Conservation (phyloP, 2,329 filamentous ascomycete genomes). For the Sclerotinia subarctica region DNA sequence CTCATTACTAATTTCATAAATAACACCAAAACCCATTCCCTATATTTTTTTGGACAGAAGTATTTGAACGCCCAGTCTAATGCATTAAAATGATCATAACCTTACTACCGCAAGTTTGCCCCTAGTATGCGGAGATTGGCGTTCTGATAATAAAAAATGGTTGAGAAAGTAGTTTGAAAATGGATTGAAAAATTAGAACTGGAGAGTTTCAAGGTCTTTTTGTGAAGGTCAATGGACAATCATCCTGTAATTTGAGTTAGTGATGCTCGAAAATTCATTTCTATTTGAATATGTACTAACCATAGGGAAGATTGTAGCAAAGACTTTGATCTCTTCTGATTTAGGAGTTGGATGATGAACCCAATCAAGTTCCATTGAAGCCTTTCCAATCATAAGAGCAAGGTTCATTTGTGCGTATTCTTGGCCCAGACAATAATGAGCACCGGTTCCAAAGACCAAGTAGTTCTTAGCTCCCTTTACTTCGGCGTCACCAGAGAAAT, state of each 20-base stretch:
- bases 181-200: not conserved
- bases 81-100: conserved; percentile 18
- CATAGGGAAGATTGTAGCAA: conserved; percentile 96
- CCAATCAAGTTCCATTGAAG: conserved; percentile 84
- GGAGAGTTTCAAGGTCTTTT: conserved; percentile 10
- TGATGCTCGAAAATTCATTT: not conserved
- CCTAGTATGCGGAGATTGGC: conserved; percentile 14
- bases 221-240: conserved; percentile 22
- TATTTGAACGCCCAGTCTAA: conserved; percentile 15
- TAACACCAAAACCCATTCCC: conserved; percentile 5
- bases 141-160: conserved; percentile 10
- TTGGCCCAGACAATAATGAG: conserved; percentile 95
- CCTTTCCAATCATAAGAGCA: conserved; percentile 86
- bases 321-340: conserved; percentile 96
- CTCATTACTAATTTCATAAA: conserved; percentile 11
- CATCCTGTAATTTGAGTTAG: conserved; percentile 19
- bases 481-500: conserved; percentile 82
- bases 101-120: conserved; percentile 13
- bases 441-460: conserved; percentile 91
- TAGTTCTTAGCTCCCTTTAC: conserved; percentile 86
- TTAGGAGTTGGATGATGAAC: conserved; percentile 76
- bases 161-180: conserved; percentile 6
- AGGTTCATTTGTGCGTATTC: conserved; percentile 87
- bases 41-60: conserved; percentile 15
- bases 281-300: conserved; percentile 48